Evolutionary conservation across 2,329 filamentous ascomycete species (phyloP).

Genomic region (Pestalotiopsis sp.): DNA sequence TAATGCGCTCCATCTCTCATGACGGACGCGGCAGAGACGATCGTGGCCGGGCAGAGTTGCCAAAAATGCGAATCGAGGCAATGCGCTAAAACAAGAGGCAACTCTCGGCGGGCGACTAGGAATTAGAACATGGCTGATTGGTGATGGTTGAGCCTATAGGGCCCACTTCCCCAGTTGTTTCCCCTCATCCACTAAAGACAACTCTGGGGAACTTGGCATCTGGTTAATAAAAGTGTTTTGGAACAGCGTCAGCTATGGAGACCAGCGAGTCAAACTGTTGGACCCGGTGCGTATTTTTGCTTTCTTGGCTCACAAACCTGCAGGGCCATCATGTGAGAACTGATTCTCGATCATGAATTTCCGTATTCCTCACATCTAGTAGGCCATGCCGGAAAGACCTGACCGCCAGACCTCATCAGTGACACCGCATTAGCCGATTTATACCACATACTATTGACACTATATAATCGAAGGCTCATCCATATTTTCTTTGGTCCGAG

Average conservation of each 20-base stretch:
- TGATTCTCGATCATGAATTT: neutral
- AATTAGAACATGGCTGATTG: neutral
- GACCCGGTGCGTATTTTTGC: neutral
- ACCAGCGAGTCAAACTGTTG: neutral
- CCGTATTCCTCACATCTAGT: neutral
- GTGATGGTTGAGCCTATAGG: neutral
- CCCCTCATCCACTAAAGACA: neutral
- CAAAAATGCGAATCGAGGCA: neutral
- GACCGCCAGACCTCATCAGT: too few relatives aligned
- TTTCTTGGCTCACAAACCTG: conserved; percentile 1
- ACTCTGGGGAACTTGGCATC: neutral
- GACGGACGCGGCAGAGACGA: neutral
- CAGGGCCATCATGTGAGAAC: neutral
- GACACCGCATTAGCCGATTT: too few relatives aligned
- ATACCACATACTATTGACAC: too few relatives aligned
- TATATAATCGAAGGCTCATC: too few relatives aligned
- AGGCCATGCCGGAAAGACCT: too few relatives aligned
- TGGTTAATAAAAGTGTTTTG: neutral
- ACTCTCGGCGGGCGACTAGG: neutral
- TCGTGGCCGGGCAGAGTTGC: neutral
- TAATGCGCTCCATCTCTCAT: conserved; percentile 3
- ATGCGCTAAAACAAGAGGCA: neutral
- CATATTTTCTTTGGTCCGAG: too few relatives aligned
- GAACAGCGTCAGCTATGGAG: neutral
- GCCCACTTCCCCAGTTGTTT: conserved; percentile 1